A percentile compares a stretch with the other conserved stretches of the same genome.
Evolutionary conservation across 306 rosid species (phyloP).

Genomic region (Lupinus albus): DNA sequence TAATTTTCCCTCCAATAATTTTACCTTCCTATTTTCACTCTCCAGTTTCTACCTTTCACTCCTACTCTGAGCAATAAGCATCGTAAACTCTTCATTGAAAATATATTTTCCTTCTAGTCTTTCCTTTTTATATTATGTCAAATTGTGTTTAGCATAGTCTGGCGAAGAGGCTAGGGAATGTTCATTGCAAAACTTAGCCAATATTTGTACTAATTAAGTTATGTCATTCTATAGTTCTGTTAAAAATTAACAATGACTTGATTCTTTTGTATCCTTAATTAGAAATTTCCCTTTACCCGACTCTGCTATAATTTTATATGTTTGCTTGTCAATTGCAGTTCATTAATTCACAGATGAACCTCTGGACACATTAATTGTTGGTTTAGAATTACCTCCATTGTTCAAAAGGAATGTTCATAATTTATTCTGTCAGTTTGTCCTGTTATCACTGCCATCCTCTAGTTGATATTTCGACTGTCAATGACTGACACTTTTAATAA

Average conservation of each 20-base stretch:
- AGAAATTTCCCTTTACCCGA: conserved; percentile 12
- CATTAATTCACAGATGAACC: conserved; percentile 18
- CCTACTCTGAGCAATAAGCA: not conserved
- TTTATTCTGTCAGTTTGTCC: conserved; percentile 14
- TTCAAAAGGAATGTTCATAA: conserved; percentile 5
- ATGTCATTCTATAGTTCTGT: conserved; percentile 6
- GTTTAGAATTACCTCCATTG: conserved; percentile 27
- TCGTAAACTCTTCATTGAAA: conserved; percentile 2
- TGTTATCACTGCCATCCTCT: conserved; percentile 7
- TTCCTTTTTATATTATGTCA: conserved; percentile 7
- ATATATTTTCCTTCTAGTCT: not conserved
- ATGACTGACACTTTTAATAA: conserved; percentile 45
- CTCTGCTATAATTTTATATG: not conserved
- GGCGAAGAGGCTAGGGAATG: conserved; percentile 2
- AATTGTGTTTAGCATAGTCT: not conserved
- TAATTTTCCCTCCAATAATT: not conserved
- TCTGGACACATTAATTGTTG: conserved; percentile 12
- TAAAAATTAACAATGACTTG: not conserved
- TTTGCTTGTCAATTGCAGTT: conserved; percentile 29
- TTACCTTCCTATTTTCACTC: not conserved
- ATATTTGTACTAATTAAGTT: conserved; percentile 23
- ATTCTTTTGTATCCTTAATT: conserved; percentile 11
- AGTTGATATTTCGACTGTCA: conserved; percentile 26
- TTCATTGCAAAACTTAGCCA: not conserved
- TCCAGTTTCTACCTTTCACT: conserved; percentile 4